Base-by-base conservation (phyloP, 139 green algal genomes). In the Bryopsis sp. region DNA sequence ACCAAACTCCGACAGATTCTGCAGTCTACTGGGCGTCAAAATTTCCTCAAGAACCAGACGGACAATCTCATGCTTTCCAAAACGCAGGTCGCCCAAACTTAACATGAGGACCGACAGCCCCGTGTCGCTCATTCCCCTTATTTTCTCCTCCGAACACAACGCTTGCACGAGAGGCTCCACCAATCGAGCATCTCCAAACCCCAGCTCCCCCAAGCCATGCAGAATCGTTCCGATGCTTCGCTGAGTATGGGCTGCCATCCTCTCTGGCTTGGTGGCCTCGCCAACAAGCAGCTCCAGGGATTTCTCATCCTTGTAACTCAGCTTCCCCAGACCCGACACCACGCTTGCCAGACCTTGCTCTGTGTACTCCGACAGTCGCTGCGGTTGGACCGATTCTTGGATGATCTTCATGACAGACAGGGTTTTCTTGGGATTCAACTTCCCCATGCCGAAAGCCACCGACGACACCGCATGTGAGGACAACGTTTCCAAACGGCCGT, bases 311-410 rank as follows among this genome's bases (percentile, higher is more conserved):
- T 69, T 57, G 6, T 47, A 11, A 32, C 54, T 57, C 22, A 69
- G 26, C 24, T 57, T 69, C 8, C 7, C 26, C 24, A 69, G 7
- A 7, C 62, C 62, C 11, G 48, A 11, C 4, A 69, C n/a, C 3
- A 69, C 43, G 3, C 31, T 36, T 35, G 32, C 62, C 22, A 69
- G 37, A 37, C 62, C 62, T 38, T 69, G 43, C 38, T 69, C 62
- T 58, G 62, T 47, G 26, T 58, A 58, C 3, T 54, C 3, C 15
- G 8, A 5, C 35, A 69, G 5, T 50, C 37, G 39, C 35, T 69
- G 26, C 32, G 35, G 36, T 11, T 54, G 35, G 5, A 54, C 4
- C 6, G 39, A 35, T 22, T 50, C 62, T 31, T 57, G 15, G 11
- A 69, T 8, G 7, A 69, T 35, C 3, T 35, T n/a, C n/a, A n/a